These are phyloP conservation scores for Meyerozyma sp. DNA, from an alignment of 1,139 yeast species.

Conservation along the genomic window DNA sequence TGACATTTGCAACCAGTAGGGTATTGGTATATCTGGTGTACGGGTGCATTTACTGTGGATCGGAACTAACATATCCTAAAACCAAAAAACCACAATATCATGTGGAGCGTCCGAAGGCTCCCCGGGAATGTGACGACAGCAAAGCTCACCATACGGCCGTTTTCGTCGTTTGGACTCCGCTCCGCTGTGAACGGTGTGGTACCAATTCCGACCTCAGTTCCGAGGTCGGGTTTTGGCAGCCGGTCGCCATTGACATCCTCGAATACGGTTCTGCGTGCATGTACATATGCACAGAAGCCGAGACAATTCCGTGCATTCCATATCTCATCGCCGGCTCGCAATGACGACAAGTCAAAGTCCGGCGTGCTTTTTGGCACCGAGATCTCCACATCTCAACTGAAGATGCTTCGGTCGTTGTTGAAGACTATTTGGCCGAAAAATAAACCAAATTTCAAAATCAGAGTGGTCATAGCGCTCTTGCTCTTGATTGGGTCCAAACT, in stretches of 20 bases:
- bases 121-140: neutral
- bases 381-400: slow-evolving; percentile 46
- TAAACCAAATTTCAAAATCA: slow-evolving; percentile 59
- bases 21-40: neutral
- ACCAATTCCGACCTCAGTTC: neutral
- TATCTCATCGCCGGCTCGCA: neutral
- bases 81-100: neutral
- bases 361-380: slow-evolving; percentile 14
- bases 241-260: slow-evolving; percentile 6
- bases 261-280: slow-evolving; percentile 8
- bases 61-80: neutral
- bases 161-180: neutral
- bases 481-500: slow-evolving; percentile 76
- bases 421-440: slow-evolving; percentile 88
- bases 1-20: too few species aligned
- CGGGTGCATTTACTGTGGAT: neutral
- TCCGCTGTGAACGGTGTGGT: neutral
- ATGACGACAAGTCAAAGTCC: slow-evolving; percentile 4
- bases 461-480: slow-evolving; percentile 73
- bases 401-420: slow-evolving; percentile 57
- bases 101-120: neutral
- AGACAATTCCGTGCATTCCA: neutral
- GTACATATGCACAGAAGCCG: neutral
- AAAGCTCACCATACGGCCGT: neutral
- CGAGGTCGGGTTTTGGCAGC: neutral